Conservation (phyloP, 2,329 filamentous ascomycete genomes). For the Sporothrix curviconia region DNA sequence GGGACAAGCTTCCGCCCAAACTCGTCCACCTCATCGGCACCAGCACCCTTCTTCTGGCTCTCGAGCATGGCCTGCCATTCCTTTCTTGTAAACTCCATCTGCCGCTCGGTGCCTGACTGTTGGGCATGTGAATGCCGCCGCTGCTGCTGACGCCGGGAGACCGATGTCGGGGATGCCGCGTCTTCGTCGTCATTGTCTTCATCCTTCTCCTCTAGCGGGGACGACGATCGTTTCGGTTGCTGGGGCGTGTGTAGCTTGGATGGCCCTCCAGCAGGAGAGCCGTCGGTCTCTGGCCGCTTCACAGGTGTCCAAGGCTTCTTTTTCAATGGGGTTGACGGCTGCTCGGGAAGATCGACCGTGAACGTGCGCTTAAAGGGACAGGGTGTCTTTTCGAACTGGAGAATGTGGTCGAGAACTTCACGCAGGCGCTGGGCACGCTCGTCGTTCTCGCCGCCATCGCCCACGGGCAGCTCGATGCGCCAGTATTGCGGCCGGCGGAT, state of each 20-base stretch:
- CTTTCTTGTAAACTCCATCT: slow-evolving; percentile 13
- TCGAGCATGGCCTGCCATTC: slow-evolving; percentile 20
- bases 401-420: slow-evolving; percentile 60
- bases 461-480: slow-evolving; percentile 75
- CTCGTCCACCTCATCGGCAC: slow-evolving; percentile 17
- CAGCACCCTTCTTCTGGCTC: slow-evolving; percentile 4
- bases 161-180: neutral
- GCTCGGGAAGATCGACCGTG: slow-evolving; percentile 64
- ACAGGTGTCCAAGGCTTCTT: slow-evolving; percentile 64
- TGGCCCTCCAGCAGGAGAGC: slow-evolving; percentile 22
- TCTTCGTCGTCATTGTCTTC: neutral
- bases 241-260: slow-evolving; percentile 2
- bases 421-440: slow-evolving; percentile 61
- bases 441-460: slow-evolving; percentile 53
- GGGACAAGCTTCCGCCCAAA: slow-evolving; percentile 16
- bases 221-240: neutral
- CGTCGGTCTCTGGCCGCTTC: slow-evolving; percentile 23
- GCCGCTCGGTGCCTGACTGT: neutral
- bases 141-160: neutral
- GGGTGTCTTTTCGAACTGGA: slow-evolving; percentile 80
- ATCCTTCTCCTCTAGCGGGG: neutral
- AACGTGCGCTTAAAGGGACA: slow-evolving; percentile 80
- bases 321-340: slow-evolving; percentile 56
- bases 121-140: neutral
- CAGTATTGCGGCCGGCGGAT: slow-evolving; percentile 81